These are phyloP conservation scores for Trypanosoma scelopori DNA, from an alignment of 208 protist species.

Conservation along the genomic window DNA sequence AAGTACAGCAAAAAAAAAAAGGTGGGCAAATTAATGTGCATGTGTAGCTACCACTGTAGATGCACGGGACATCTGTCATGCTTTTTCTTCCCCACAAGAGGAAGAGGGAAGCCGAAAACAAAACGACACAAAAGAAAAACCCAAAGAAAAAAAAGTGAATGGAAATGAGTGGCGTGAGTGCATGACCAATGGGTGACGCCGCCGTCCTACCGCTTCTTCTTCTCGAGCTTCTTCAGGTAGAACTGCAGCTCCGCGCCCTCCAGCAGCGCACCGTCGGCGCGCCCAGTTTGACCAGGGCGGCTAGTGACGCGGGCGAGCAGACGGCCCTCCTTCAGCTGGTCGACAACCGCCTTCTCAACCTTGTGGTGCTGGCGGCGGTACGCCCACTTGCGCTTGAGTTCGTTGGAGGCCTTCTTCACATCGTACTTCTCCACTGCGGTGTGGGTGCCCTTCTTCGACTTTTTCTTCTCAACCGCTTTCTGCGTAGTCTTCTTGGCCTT, in stretches of 20 bases:
- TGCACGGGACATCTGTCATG: too few species aligned
- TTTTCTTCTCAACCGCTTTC: conserved; percentile 51
- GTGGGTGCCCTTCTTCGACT: conserved; percentile 72
- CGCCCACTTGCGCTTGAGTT: conserved; percentile 80
- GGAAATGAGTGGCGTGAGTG: background rate
- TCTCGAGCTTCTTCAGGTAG: conserved; percentile 98
- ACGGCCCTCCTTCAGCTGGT: conserved; percentile 95
- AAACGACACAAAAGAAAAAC: conserved; percentile 4
- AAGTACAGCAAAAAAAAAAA: too few species aligned
- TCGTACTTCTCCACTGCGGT: conserved; percentile 69
- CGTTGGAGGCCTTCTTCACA: conserved; percentile 62
- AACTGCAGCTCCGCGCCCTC: conserved; percentile 99
- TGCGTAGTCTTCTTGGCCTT: conserved; percentile 67
- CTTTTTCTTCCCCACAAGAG: too few species aligned
- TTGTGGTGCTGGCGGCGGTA: conserved; percentile 64
- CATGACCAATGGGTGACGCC: background rate
- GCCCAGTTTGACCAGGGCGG: conserved; percentile 98
- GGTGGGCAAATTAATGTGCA: too few species aligned
- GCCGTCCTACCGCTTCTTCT: conserved; percentile 94
- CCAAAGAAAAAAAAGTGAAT: conserved; percentile 17
- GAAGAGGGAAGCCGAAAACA: conserved; percentile 1
- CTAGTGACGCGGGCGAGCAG: conserved; percentile 95
- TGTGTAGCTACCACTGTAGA: too few species aligned
- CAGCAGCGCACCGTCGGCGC: conserved; percentile 98
- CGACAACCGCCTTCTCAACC: conserved; percentile 83